phyloP scores from a whole-genome alignment of 257 asterid species.

The Salvia hispanica region DNA sequence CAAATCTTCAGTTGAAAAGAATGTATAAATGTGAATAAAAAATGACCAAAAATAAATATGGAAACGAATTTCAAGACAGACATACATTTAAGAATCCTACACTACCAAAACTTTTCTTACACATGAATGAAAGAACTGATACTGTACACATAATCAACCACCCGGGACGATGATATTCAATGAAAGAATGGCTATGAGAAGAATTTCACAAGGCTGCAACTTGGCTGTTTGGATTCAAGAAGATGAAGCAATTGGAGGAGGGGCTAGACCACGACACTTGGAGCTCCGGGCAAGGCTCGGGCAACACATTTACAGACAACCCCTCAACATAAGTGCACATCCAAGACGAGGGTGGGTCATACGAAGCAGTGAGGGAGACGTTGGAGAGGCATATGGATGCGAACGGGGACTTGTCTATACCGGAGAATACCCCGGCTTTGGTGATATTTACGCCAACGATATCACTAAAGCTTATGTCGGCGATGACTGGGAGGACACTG shows the following conservation, averaged over 20 bases:
- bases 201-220: conserved; percentile 49
- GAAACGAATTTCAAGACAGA: conserved; percentile 31
- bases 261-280: conserved; percentile 34
- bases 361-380: conserved; percentile 46
- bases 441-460: conserved; percentile 65
- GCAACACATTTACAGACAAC: conserved; percentile 56
- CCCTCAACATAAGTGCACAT: conserved; percentile 55
- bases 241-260: conserved; percentile 39
- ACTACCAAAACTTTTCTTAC: conserved; percentile 98
- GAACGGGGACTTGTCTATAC: conserved; percentile 78
- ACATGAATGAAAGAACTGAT: conserved; percentile 64
- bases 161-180: no score
- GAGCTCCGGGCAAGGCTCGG: conserved; percentile 71
- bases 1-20: conserved; percentile 32
- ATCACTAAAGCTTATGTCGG: conserved; percentile 55
- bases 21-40: conserved; percentile 61
- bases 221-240: conserved; percentile 35
- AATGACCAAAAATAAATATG: conserved; percentile 36
- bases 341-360: conserved; percentile 53
- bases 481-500: conserved; percentile 59
- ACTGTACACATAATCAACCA: conserved; percentile 64
- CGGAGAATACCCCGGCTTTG: conserved; percentile 64
- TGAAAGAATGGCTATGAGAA: conserved; percentile 41
- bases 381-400: conserved; percentile 70
- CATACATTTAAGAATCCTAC: conserved; percentile 43